phyloP scores from a whole-genome alignment of 2,329 filamentous ascomycete species.

The Colletotrichum lupini region DNA sequence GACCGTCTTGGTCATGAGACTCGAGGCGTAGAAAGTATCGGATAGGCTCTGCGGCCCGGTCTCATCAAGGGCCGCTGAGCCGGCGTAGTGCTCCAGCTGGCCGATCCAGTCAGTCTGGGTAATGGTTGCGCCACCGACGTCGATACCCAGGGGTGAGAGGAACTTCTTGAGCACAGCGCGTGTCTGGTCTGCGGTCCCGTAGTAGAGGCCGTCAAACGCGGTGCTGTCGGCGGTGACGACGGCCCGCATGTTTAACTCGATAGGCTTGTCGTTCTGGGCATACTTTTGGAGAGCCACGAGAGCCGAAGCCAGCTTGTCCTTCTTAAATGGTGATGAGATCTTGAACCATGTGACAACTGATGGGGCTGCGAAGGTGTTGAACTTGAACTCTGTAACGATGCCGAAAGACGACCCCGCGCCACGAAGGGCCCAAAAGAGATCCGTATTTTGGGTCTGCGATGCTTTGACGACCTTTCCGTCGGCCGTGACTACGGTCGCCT shows the following conservation, averaged over 20 bases:
- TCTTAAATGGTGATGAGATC: slow-evolving; percentile 6
- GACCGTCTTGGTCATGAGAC: slow-evolving; percentile 43
- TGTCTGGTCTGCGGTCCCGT: slow-evolving; percentile 38
- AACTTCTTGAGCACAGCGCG: slow-evolving; percentile 15
- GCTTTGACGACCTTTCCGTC: slow-evolving; percentile 45
- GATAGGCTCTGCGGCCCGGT: slow-evolving; percentile 41
- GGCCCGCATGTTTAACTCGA: slow-evolving; percentile 45
- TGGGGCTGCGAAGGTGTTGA: slow-evolving; percentile 52
- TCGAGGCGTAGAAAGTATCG: slow-evolving; percentile 44
- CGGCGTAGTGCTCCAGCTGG: slow-evolving; percentile 34
- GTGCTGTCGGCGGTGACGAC: slow-evolving; percentile 5
- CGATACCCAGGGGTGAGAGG: slow-evolving; percentile 7
- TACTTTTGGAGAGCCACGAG: slow-evolving; percentile 41
- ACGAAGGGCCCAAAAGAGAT: slow-evolving; percentile 56
- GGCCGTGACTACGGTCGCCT: slow-evolving; percentile 50
- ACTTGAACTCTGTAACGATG: slow-evolving; percentile 51
- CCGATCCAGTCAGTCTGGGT: slow-evolving; percentile 40
- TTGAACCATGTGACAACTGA: slow-evolving; percentile 43
- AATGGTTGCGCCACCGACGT: not conserved
- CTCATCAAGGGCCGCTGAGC: slow-evolving; percentile 37
- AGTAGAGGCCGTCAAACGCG: slow-evolving; percentile 44
- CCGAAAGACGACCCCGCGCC: slow-evolving; percentile 56
- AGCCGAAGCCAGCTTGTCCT: not conserved
- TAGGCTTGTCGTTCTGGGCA: slow-evolving; percentile 31
- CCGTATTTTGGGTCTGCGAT: slow-evolving; percentile 47